Conservation (phyloP, 306 rosid genomes). For the Medicago truncatula region MtrunA17r5.0-ANR NC_053049.1:32501501-32502000, state of each 20-base stretch:
- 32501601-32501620: constrained; percentile 39
- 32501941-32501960: constrained; percentile 86
- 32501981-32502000: constrained; percentile 71
- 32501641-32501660: background rate
- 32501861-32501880: background rate
- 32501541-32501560: constrained; percentile 94
- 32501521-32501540: constrained; percentile 34
- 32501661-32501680: background rate
- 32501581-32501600: constrained; percentile 75
- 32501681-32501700: background rate
- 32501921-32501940: constrained; percentile 85
- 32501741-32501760: background rate
- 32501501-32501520: background rate
- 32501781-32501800: background rate
- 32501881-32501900: constrained; percentile 78
- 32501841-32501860: constrained; percentile 12
- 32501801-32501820: background rate
- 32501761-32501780: background rate
- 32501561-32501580: constrained; percentile 84
- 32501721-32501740: background rate
- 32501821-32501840: background rate
- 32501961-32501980: constrained; percentile 89
- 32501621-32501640: background rate
- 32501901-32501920: constrained; percentile 78
- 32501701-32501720: background rate